Conservation (phyloP, 2,329 filamentous ascomycete genomes). For the Bipolaris zeicola region DNA sequence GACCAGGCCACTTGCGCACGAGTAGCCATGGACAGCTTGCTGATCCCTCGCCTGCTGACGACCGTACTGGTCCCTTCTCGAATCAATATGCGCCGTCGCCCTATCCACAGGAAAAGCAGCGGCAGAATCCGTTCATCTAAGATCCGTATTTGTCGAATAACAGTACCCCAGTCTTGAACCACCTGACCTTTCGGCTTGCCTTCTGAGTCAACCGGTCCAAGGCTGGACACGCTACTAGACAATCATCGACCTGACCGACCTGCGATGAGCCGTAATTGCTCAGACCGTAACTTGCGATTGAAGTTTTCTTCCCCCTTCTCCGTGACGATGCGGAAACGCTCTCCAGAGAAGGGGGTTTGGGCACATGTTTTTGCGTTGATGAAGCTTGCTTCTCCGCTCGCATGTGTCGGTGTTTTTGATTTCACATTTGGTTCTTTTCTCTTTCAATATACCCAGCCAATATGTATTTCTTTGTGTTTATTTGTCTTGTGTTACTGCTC, state of each 20-base stretch:
- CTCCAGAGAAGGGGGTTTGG: slow-evolving; percentile 32
- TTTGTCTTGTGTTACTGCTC: slow-evolving; percentile 44
- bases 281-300: slow-evolving; percentile 49
- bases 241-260: slow-evolving; percentile 31
- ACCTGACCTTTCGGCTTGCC: slow-evolving; percentile 55
- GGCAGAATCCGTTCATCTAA: slow-evolving; percentile 50
- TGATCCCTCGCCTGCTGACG: slow-evolving; percentile 50
- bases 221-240: slow-evolving; percentile 16
- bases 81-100: slow-evolving; percentile 22
- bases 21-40: slow-evolving; percentile 54
- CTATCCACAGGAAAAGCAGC: slow-evolving; percentile 27
- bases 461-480: slow-evolving; percentile 44
- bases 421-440: slow-evolving; percentile 29
- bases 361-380: slow-evolving; percentile 46
- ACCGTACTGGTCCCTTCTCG: slow-evolving; percentile 44
- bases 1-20: slow-evolving; percentile 51
- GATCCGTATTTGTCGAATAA: slow-evolving; percentile 31
- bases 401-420: slow-evolving; percentile 46
- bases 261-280: slow-evolving; percentile 52
- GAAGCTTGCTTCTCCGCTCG: slow-evolving; percentile 43
- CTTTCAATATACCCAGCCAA: slow-evolving; percentile 19
- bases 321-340: slow-evolving; percentile 44
- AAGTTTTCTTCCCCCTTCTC: slow-evolving; percentile 40
- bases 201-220: slow-evolving; percentile 50
- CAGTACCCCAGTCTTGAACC: slow-evolving; percentile 19